phyloP scores from a whole-genome alignment of 1,284 basidiomycete genomes.

The Exsudoporus floridanus region DNA sequence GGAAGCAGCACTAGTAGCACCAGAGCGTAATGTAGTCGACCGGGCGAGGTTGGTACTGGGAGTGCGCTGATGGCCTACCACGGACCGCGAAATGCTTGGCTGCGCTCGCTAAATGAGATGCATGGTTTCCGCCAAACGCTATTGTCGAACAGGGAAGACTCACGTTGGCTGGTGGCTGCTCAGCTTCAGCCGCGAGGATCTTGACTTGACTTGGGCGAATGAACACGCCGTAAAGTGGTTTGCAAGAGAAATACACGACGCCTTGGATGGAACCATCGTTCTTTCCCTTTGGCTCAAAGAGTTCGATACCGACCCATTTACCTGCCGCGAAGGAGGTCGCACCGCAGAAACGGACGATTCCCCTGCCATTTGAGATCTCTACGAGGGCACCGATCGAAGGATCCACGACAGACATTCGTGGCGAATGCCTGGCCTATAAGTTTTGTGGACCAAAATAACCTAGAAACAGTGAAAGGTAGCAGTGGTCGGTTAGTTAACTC shows the following conservation, averaged over 20 bases:
- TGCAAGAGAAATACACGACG: slow-evolving; percentile 82
- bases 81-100: slow-evolving; percentile 24
- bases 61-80: slow-evolving; percentile 41
- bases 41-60: slow-evolving; percentile 40
- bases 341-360: slow-evolving; percentile 86
- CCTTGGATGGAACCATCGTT: slow-evolving; percentile 93
- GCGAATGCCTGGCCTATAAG: slow-evolving; percentile 3
- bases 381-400: slow-evolving; percentile 65
- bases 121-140: neutral
- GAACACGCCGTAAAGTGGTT: slow-evolving; percentile 82
- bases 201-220: slow-evolving; percentile 88
- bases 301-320: slow-evolving; percentile 94
- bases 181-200: slow-evolving; percentile 46
- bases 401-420: slow-evolving; percentile 33
- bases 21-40: slow-evolving; percentile 38
- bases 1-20: slow-evolving; percentile 24
- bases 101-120: slow-evolving; percentile 18
- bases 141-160: slow-evolving; percentile 9
- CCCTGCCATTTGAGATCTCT: slow-evolving; percentile 74
- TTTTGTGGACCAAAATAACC: neutral
- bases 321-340: slow-evolving; percentile 84
- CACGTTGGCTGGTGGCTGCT: slow-evolving; percentile 36
- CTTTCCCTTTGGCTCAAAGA: slow-evolving; percentile 84
- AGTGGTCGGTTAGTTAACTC: neutral
- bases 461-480: neutral